These are phyloP conservation scores for Scutellaria minor DNA, from an alignment of 257 asterid genomes.

Conservation along the genomic window DNA sequence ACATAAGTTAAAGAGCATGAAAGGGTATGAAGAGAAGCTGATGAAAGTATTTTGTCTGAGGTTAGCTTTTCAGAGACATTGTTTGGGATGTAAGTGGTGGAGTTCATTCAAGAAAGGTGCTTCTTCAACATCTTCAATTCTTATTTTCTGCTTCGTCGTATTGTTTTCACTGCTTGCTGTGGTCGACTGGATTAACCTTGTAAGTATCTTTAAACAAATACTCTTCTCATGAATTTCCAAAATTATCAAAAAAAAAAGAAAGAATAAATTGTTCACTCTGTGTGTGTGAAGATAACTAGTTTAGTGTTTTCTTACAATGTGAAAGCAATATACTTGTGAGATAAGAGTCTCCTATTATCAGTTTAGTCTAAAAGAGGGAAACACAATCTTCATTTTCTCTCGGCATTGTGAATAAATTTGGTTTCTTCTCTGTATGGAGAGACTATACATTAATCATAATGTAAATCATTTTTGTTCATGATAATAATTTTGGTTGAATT, in stretches of 20 bases:
- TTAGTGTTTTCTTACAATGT: not conserved
- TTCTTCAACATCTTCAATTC: conserved; percentile 9
- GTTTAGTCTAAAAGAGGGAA: too few species aligned
- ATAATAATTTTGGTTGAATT: too few species aligned
- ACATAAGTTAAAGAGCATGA: conserved; percentile 39
- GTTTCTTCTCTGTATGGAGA: too few species aligned
- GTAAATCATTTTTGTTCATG: too few species aligned
- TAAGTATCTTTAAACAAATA: conserved; percentile 37
- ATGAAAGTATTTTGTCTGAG: conserved; percentile 60
- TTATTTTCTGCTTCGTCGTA: conserved; percentile 42
- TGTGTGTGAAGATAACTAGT: not conserved
- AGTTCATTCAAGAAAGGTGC: conserved; percentile 37
- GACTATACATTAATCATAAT: too few species aligned
- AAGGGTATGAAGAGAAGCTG: conserved; percentile 51
- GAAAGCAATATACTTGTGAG: too few species aligned
- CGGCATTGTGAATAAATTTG: too few species aligned
- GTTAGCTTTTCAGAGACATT: conserved; percentile 47
- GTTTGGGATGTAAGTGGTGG: conserved; percentile 35
- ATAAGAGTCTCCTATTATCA: too few species aligned
- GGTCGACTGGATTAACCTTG: conserved; percentile 46
- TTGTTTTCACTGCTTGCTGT: conserved; percentile 37
- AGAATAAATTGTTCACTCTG: not conserved
- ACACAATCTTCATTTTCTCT: too few species aligned
- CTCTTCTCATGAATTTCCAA: not conserved
- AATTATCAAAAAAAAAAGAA: not conserved